A percentile compares a stretch with the other conserved stretches of the same genome.
Conservation (phyloP, 2,329 filamentous ascomycete species). For the Alternaria gansuensis region DNA sequence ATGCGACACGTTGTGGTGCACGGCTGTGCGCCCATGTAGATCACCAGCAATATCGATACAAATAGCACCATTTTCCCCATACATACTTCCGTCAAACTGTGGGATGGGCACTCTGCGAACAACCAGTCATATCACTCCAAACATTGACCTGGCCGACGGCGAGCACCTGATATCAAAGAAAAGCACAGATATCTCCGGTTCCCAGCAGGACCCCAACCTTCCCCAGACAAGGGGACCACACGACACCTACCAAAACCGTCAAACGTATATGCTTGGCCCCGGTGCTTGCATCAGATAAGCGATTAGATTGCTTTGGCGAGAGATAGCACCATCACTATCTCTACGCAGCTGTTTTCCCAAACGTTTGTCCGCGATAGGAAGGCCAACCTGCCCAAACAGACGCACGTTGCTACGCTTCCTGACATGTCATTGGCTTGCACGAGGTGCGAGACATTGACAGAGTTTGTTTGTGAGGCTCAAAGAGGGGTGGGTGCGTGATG, state of each 20-base stretch:
- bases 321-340: conserved; percentile 22
- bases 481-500: conserved; percentile 25
- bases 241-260: background rate
- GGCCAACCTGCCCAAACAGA: conserved; percentile 17
- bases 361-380: conserved; percentile 50
- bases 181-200: conserved; percentile 3
- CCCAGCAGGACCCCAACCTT: background rate
- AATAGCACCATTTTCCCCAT: conserved; percentile 1
- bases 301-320: conserved; percentile 29
- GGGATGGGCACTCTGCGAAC: background rate
- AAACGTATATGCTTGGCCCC: conserved; percentile 1
- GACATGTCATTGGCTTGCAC: conserved; percentile 36
- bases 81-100: background rate
- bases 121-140: background rate
- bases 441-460: conserved; percentile 17
- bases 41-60: conserved; percentile 15
- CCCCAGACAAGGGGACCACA: background rate
- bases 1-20: background rate
- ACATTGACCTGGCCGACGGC: conserved; percentile 3
- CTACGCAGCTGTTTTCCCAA: background rate
- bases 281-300: conserved; percentile 6
- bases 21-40: conserved; percentile 1
- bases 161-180: background rate
- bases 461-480: conserved; percentile 15
- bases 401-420: background rate